phyloP scores from a whole-genome alignment of 106 monocot genomes.

The Dendrobium nobile region DNA sequence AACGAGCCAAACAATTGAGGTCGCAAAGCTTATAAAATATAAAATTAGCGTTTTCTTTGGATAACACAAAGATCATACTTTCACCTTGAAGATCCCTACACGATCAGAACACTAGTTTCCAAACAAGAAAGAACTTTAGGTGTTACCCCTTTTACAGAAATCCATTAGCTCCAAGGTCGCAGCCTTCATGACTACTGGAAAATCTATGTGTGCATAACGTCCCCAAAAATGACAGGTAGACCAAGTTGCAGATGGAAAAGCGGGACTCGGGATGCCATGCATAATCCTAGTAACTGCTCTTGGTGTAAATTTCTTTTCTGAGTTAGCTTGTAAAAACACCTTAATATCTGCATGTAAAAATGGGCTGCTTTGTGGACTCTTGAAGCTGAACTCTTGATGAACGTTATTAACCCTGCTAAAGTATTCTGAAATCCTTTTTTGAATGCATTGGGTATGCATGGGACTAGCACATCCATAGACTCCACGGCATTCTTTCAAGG shows the following conservation, averaged over 20 bases:
- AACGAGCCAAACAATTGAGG: too few relatives aligned
- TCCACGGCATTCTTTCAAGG: constrained; percentile 63
- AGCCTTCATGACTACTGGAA: constrained; percentile 77
- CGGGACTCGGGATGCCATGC: constrained; percentile 96
- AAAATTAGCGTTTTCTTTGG: background rate
- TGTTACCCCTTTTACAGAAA: constrained; percentile 34
- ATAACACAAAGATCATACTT: background rate
- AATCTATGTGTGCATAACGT: constrained; percentile 65
- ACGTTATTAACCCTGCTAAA: constrained; percentile 28
- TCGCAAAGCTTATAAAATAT: background rate
- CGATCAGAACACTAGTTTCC: background rate
- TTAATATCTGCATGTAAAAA: constrained; percentile 91
- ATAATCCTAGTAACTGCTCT: constrained; percentile 94
- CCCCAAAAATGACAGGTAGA: constrained; percentile 91
- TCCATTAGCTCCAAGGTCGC: constrained; percentile 73
- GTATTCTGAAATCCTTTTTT: constrained; percentile 58
- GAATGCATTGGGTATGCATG: constrained; percentile 78
- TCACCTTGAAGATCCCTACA: background rate
- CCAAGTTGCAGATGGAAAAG: constrained; percentile 83
- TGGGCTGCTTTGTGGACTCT: constrained; percentile 44
- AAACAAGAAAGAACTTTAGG: background rate
- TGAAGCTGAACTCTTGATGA: constrained; percentile 8
- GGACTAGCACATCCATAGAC: constrained; percentile 57
- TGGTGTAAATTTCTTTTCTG: constrained; percentile 77
- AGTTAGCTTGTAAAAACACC: constrained; percentile 92